Percentiles rank a stretch among this genome's conserved stretches.
Conservation (phyloP, 495 filamentous ascomycete species). For the Neurospora hispaniola region DNA sequence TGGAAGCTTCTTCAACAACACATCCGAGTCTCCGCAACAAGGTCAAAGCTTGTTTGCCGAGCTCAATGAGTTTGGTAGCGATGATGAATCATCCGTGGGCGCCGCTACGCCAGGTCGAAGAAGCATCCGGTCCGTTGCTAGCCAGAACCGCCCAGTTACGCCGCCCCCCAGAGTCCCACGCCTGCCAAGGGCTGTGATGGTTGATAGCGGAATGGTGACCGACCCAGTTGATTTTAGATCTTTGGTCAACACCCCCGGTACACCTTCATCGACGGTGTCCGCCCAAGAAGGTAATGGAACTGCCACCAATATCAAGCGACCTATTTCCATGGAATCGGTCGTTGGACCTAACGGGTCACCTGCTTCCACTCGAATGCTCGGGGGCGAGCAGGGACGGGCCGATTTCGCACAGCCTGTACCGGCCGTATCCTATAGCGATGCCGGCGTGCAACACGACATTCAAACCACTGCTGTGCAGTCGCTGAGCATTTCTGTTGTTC, state of each 20-base stretch:
- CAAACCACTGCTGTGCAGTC: constrained; percentile 18
- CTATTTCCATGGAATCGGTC: constrained; percentile 31
- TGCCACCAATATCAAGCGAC: constrained; percentile 8
- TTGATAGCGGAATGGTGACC: constrained; percentile 82
- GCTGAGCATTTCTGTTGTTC: constrained; percentile 19
- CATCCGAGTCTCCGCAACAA: constrained; percentile 38
- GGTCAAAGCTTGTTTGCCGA: constrained; percentile 86
- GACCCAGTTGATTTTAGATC: constrained; percentile 45
- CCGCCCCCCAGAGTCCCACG: constrained; percentile 45
- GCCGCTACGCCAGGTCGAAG: constrained; percentile 34
- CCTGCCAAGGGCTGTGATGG: constrained; percentile 48
- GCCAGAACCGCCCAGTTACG: constrained; percentile 20
- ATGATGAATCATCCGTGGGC: constrained; percentile 44
- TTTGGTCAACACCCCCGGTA: neutral
- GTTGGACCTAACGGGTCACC: constrained; percentile 15
- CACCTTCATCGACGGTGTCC: neutral
- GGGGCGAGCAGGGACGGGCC: constrained; percentile 16
- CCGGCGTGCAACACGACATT: constrained; percentile 27
- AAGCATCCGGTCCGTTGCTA: constrained; percentile 33
- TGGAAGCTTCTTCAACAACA: constrained; percentile 43
- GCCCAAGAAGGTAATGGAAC: neutral
- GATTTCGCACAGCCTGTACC: constrained; percentile 16
- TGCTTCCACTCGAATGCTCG: constrained; percentile 21
- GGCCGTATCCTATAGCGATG: constrained; percentile 28
- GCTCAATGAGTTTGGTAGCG: constrained; percentile 61